Evolutionary conservation across 192 early-diverging fungal genomes (phyloP).

Genomic region (Coemansia sp.): DNA sequence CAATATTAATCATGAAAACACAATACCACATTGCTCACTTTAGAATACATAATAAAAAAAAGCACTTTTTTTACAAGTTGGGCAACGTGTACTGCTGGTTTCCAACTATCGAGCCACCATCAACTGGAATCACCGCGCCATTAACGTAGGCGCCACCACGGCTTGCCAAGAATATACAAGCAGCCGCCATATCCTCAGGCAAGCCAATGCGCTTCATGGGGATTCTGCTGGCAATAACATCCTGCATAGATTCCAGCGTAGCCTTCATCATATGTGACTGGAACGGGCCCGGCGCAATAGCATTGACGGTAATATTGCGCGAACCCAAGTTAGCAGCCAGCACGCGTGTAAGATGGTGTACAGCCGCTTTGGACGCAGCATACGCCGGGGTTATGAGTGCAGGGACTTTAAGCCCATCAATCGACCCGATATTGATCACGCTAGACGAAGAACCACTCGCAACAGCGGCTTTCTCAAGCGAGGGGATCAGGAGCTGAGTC

Average conservation of each 20-base stretch:
- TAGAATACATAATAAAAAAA: not conserved
- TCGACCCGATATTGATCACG: conserved; percentile 91
- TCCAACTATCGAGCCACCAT: conserved; percentile 67
- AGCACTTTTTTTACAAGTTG: conserved; percentile 16
- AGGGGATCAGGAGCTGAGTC: conserved; percentile 73
- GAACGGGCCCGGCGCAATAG: conserved; percentile 74
- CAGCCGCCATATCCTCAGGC: conserved; percentile 86
- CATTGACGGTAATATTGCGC: conserved; percentile 66
- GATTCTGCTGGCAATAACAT: conserved; percentile 58
- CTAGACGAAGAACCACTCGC: conserved; percentile 62
- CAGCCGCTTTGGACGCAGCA: conserved; percentile 76
- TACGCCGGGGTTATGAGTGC: conserved; percentile 69
- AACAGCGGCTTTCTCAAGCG: conserved; percentile 64
- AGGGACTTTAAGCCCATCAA: conserved; percentile 66
- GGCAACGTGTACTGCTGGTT: conserved; percentile 26
- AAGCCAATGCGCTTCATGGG: conserved; percentile 80
- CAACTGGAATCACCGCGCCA: conserved; percentile 81
- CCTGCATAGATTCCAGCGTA: conserved; percentile 59
- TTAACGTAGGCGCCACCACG: conserved; percentile 80
- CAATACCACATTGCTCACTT: too few relatives aligned
- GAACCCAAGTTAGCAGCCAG: conserved; percentile 67
- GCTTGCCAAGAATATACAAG: conserved; percentile 77
- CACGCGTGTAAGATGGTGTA: conserved; percentile 73
- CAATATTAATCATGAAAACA: too few relatives aligned
- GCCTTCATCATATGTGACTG: conserved; percentile 79